Conservation (phyloP, 176 grass and related monocot species). For the Rhipidocladum racemiflorum region DNA sequence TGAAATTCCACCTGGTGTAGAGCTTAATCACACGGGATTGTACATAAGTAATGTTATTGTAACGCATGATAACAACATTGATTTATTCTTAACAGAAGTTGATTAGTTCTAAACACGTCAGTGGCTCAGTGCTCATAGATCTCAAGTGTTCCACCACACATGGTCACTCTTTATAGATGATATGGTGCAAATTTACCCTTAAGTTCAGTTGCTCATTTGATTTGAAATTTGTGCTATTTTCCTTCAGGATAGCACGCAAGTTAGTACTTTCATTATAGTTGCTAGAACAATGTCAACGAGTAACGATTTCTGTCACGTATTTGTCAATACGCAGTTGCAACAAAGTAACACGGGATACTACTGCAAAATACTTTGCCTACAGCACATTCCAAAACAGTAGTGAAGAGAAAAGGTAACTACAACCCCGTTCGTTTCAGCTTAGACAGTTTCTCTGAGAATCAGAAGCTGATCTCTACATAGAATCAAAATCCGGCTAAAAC, state of each 20-base stretch:
- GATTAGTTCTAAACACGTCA: not conserved
- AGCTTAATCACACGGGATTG: not conserved
- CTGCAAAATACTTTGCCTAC: not conserved
- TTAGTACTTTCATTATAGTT: not conserved
- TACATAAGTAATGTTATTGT: not conserved
- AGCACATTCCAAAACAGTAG: not conserved
- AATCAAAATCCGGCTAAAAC: no score
- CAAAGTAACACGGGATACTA: not conserved
- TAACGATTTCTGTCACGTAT: not conserved
- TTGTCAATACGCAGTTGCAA: not conserved
- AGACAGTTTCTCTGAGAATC: no score
- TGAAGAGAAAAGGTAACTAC: no score
- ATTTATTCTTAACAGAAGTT: not conserved
- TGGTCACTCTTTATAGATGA: not conserved
- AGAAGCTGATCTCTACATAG: no score
- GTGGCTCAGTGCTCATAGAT: not conserved
- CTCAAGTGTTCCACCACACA: not conserved
- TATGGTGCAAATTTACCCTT: not conserved
- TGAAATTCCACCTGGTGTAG: not conserved
- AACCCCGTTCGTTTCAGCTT: no score
- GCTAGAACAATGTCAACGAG: not conserved
- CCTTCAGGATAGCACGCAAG: not conserved
- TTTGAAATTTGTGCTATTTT: not conserved
- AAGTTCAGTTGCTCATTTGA: not conserved
- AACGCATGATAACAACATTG: not conserved